phyloP scores from a whole-genome alignment of 2,329 filamentous ascomycete genomes.

The Claviceps cyperi region DNA sequence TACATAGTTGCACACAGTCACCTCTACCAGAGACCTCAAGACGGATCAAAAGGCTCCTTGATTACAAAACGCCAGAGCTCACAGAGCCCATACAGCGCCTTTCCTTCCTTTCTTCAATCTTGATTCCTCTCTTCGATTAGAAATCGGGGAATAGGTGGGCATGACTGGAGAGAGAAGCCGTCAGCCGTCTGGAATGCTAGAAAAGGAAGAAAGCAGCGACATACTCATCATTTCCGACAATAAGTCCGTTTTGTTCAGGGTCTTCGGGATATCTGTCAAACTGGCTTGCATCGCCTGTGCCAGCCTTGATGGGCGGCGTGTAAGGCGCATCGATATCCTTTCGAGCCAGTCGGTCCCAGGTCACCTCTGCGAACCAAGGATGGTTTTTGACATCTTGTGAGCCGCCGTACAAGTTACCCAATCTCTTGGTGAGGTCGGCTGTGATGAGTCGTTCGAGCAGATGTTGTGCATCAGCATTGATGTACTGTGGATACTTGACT shows the following conservation, averaged over 20 bases:
- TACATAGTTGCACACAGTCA: not conserved
- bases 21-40: not conserved
- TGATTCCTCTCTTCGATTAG: slow-evolving; percentile 22
- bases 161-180: slow-evolving; percentile 32
- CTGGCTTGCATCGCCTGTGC: slow-evolving; percentile 87
- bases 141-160: slow-evolving; percentile 67
- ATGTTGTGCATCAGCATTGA: slow-evolving; percentile 88
- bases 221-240: slow-evolving; percentile 66
- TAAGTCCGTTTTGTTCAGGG: slow-evolving; percentile 74
- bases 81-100: not conserved
- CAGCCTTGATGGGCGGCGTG: slow-evolving; percentile 86
- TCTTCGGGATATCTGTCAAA: slow-evolving; percentile 98
- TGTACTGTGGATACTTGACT: slow-evolving; percentile 93
- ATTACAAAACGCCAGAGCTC: not conserved
- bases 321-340: slow-evolving; percentile 99
- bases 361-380: slow-evolving; percentile 93
- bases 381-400: slow-evolving; percentile 89
- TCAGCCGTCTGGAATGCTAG: slow-evolving; percentile 4
- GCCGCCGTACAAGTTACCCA: slow-evolving; percentile 87
- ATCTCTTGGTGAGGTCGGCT: slow-evolving; percentile 79
- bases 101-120: not conserved
- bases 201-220: slow-evolving; percentile 18
- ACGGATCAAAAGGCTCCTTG: not conserved
- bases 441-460: slow-evolving; percentile 88
- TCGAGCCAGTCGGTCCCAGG: slow-evolving; percentile 84